Evolutionary conservation across 257 asterid genomes (phyloP), one percentile per base, ranked within the genome.

Genomic region (Leptodermis oblonga): DNA sequence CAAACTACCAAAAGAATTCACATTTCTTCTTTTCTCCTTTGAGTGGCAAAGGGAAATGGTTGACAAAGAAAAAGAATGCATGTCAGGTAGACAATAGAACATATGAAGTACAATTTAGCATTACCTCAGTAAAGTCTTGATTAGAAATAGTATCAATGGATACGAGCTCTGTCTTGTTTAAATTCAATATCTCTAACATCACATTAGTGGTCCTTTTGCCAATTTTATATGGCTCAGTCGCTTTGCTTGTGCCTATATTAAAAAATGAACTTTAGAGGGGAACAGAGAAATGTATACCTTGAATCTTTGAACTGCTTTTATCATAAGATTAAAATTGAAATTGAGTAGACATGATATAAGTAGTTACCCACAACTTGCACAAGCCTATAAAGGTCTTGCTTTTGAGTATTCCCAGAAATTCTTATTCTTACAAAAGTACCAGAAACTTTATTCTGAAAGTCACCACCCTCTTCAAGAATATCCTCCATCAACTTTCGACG

Each of bases 111-210:
- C 0, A 5, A 48, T 46, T 28, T 66, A 76, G 56, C 72, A 68
- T 81, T 83, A 93, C 99, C 97, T 93, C 99, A 12, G 96, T 83
- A 76, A 94, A 94, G 76, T 94, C 99, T 78, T 94, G 99, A 81
- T 94, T 94, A 70, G 99, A 94, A 77, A 94, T 83, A 36, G 95
- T 85, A 80, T 91, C 98, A 79, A 94, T 91, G 48, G 96, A 73
- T 78, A 89, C 81, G 56, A 76, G 79, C 83, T 94, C 99, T 67
- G 92, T 94, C 91, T 94, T 94, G 84, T 89, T 96, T 55, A 94
- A 84, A 84, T 94, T 94, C 71, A 89, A 78, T 65, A 94, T 91
- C 74, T 94, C 99, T 82, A 94, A 88, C 93, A 84, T 81, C 69
- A 73, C 79, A 78, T 87, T 90, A 37, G 95, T 86, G 65, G 89